Base-by-base conservation (phyloP, 805 yeast species). In the Sugiyamaella chiloensis region DNA sequence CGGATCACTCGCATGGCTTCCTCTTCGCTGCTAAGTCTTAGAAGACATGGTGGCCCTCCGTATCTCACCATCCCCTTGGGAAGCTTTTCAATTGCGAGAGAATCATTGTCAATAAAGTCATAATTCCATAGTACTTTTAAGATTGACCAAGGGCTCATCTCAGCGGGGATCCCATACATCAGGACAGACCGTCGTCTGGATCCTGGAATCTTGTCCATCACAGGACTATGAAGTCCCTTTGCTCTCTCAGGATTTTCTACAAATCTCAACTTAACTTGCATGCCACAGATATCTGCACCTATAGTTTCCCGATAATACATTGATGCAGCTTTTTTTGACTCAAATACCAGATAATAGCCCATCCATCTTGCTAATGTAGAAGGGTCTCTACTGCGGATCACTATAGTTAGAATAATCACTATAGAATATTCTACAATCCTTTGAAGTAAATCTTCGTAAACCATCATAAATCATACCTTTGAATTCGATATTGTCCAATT, bases 311-410 rank as follows among this genome's bases (percentile, higher is more conserved):
- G 58, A 61, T 68, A 70, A 60, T 75, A 83, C 2, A 69, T 68
- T 17, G 76, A 68, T 0, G 88, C 87, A 16, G 72, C 74, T 21
- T 69, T 67, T 31, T 62, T 59, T 32, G 67, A 62, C 3, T 68
- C 67, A 57, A 84, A 84, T 5, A 78, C 59, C 29, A 84, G 61
- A 59, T 75, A 83, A 60, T 79, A 80, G 3, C 73, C 70, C 35
- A 76, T 75, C 50, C 70, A 64, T 24, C 76, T 72, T 31, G 64
- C 52, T 20, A 83, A 59, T 14, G 67, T 72, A 2, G 60, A 42
- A 0, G 79, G 75, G 51, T 74, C 67, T 44, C 89, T 61, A 9
- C 76, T 76, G 48, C 79, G 73, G 12, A 78, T 66, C 2, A 75
- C 70, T 26, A 8, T 16, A 14, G 35, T 43, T 43, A 43, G 35